A percentile compares a stretch with the other conserved stretches of the same genome.
Conservation (phyloP, 345 rosid species). For the Ricinus communis region DNA sequence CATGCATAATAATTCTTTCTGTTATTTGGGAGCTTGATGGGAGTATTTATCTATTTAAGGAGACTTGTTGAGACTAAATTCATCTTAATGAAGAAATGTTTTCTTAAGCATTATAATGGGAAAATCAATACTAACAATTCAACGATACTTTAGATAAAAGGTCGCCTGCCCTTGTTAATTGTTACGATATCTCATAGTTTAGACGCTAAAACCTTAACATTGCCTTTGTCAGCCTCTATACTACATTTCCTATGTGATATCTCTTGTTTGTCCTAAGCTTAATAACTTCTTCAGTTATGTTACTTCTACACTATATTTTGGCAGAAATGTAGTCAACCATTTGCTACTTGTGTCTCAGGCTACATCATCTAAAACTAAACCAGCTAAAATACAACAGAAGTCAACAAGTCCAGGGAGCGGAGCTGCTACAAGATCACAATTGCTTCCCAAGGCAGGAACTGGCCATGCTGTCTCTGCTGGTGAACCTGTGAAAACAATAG, state of each 20-base stretch:
- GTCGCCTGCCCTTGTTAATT: too few relatives aligned
- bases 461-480: constrained; percentile 14
- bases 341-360: constrained; percentile 26
- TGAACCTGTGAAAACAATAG: constrained; percentile 7
- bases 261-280: not conserved
- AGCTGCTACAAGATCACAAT: constrained; percentile 21
- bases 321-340: not conserved
- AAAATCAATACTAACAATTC: too few relatives aligned
- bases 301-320: not conserved
- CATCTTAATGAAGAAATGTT: not conserved
- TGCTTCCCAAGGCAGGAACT: constrained; percentile 31
- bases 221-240: not conserved
- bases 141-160: not conserved
- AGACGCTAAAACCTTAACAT: too few relatives aligned
- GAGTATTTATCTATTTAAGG: not conserved
- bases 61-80: not conserved
- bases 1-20: not conserved
- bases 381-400: constrained; percentile 23
- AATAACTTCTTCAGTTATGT: not conserved
- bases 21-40: not conserved
- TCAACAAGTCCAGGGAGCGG: constrained; percentile 29
- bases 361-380: constrained; percentile 24
- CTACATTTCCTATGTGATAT: not conserved
- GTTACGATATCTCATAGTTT: too few relatives aligned
- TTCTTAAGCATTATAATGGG: too few relatives aligned